Base-by-base conservation (phyloP, 2,329 filamentous ascomycete genomes). In the Penicillium italicum region DNA sequence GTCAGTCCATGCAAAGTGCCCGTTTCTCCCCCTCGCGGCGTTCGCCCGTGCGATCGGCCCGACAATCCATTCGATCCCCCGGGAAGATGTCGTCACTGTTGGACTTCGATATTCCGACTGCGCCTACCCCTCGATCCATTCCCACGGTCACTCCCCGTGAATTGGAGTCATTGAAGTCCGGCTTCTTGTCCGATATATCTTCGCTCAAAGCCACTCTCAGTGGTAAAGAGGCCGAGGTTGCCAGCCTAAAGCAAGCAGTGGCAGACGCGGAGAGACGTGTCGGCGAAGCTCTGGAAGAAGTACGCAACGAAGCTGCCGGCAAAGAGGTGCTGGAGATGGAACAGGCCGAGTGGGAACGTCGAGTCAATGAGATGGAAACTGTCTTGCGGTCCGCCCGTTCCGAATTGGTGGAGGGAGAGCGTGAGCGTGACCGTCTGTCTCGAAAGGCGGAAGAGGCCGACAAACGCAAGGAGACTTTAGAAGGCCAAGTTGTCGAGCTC, bases 91-190 rank as follows among this genome's bases (percentile, higher is more conserved):
- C 85, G 33, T 90, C 88, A 66, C 82, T 94, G 41, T 83, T 95
- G 44, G 91, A 96, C 73, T 94, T 95, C 69, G 94, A 97, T 66
- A 88, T 97, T 10, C 91, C 92, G n/a, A 91, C 93, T 0, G 86
- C 91, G 63, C 91, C 93, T 2, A 97, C 94, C 0, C 94, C 94
- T 14, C 86, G 93, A 59, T 96, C 91, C 53, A 84, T 97, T 36
- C 94, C 94, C 0, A 90, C 88, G 9, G 88, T 97, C 63, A 96
- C 92, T 2, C 90, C 94, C 1, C 86, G 94, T 33, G 94, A 99
- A 75, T 80, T 97, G 2, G 94, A 99, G 71, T 90, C 89, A 14
- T 80, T 97, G 57, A 97, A 97, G 72, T 97, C 92, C 0, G 84
- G 83, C 24, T 95, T 96, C 66, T 81, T 95, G 49, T 96, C 92